phyloP scores from a whole-genome alignment of 495 filamentous ascomycete species.

The Gamarada debralockiae region DNA sequence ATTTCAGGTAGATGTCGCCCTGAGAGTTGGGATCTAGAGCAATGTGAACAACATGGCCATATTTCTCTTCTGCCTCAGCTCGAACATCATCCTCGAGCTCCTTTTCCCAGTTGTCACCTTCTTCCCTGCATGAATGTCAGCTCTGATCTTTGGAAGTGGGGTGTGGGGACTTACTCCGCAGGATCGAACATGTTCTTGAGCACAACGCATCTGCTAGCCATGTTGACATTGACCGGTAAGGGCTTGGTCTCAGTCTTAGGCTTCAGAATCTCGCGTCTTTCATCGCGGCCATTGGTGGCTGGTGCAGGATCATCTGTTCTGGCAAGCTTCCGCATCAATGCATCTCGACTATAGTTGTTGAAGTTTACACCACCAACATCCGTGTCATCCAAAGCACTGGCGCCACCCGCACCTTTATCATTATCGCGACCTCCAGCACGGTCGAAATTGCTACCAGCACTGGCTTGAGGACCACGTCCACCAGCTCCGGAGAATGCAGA shows the following conservation, averaged over 20 bases:
- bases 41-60: conserved; percentile 98
- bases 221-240: conserved; percentile 79
- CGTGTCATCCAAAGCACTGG: conserved; percentile 95
- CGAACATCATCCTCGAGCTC: conserved; percentile 93
- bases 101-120: conserved; percentile 85
- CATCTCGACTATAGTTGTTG: conserved; percentile 97
- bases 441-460: conserved; percentile 79
- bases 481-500: conserved; percentile 91
- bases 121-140: conserved; percentile 56
- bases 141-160: neutral
- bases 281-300: conserved; percentile 54
- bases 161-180: conserved; percentile 64
- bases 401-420: conserved; percentile 83
- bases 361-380: conserved; percentile 98
- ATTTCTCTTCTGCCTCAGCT: conserved; percentile 90
- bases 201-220: conserved; percentile 91
- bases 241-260: conserved; percentile 80
- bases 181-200: conserved; percentile 95
- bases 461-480: conserved; percentile 82
- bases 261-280: conserved; percentile 67
- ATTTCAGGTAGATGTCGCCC: conserved; percentile 98
- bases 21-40: conserved; percentile 87
- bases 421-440: conserved; percentile 87
- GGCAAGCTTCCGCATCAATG: conserved; percentile 96
- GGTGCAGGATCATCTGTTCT: conserved; percentile 83